A percentile compares a stretch with the other conserved stretches of the same genome.
phyloP scores from a whole-genome alignment of 1,284 basidiomycete genomes.

The Cutaneotrichosporon dermatis region DNA sequence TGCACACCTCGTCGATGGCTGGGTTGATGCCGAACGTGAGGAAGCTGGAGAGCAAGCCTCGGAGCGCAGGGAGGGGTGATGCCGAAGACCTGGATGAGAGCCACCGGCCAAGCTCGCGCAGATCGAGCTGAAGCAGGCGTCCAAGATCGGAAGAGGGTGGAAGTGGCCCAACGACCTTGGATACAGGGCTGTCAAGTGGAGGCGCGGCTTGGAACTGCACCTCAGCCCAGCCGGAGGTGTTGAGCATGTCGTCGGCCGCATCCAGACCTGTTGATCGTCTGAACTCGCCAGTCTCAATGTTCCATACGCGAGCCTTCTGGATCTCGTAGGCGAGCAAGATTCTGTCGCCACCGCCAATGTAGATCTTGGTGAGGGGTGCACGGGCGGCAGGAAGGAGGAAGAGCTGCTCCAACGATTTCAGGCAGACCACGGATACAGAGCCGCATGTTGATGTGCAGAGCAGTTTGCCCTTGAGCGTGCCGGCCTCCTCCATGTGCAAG shows the following conservation, averaged over 20 bases:
- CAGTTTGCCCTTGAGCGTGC: slow-evolving; percentile 63
- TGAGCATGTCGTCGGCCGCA: slow-evolving; percentile 70
- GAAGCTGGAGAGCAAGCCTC: slow-evolving; percentile 47
- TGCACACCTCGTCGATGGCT: slow-evolving; percentile 66
- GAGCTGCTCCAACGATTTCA: slow-evolving; percentile 74
- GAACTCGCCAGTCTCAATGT: slow-evolving; percentile 76
- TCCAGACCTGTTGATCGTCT: slow-evolving; percentile 72
- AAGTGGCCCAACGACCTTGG: slow-evolving; percentile 13
- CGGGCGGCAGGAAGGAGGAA: slow-evolving; percentile 74
- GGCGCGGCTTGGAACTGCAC: slow-evolving; percentile 51
- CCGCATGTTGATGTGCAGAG: slow-evolving; percentile 74
- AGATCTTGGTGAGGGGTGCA: slow-evolving; percentile 62
- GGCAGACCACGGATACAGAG: slow-evolving; percentile 68
- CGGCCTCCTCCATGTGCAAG: slow-evolving; percentile 43
- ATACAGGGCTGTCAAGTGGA: slow-evolving; percentile 5
- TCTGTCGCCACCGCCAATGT: slow-evolving; percentile 61
- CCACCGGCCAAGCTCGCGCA: slow-evolving; percentile 24
- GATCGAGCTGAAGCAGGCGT: slow-evolving; percentile 27
- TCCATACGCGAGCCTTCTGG: slow-evolving; percentile 78
- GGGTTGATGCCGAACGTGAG: slow-evolving; percentile 53
- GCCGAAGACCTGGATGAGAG: slow-evolving; percentile 18
- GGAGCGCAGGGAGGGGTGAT: slow-evolving; percentile 27
- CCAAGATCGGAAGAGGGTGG: slow-evolving; percentile 15
- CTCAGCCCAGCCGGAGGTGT: slow-evolving; percentile 65
- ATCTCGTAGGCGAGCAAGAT: slow-evolving; percentile 73